Conservation (phyloP, 2,329 filamentous ascomycete genomes). For the Fusarium ramigenum region DNA sequence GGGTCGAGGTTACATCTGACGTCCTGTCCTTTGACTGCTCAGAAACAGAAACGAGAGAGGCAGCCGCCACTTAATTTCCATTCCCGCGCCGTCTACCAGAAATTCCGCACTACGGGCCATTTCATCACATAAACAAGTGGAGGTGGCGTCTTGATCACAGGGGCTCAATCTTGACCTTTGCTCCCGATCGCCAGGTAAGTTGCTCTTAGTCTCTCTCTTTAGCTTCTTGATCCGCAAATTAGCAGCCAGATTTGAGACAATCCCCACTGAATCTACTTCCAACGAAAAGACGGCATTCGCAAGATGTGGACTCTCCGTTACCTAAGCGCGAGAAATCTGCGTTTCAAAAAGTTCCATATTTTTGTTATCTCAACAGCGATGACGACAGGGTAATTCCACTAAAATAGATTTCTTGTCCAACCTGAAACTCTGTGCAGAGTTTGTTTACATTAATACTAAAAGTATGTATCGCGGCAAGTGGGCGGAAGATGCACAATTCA, state of each 20-base stretch:
- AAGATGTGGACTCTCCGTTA: neutral
- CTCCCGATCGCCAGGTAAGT: conserved; percentile 9
- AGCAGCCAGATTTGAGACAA: neutral
- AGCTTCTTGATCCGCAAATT: neutral
- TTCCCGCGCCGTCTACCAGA: neutral
- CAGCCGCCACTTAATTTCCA: conserved; percentile 4
- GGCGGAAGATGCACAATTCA: neutral
- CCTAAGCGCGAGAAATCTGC: neutral
- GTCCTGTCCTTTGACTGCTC: neutral
- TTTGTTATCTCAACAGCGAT: neutral
- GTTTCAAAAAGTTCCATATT: neutral
- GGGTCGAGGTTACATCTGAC: neutral
- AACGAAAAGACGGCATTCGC: neutral
- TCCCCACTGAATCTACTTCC: neutral
- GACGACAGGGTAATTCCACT: neutral
- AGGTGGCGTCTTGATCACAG: conserved; percentile 14
- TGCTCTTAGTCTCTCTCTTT: neutral
- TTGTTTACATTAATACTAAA: neutral
- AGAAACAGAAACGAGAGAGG: neutral
- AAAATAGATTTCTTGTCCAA: neutral
- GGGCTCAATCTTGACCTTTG: neutral
- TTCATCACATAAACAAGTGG: neutral
- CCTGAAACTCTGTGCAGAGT: neutral
- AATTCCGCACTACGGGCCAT: conserved; percentile 6
- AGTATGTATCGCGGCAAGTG: neutral